phyloP scores from a whole-genome alignment of 495 filamentous ascomycete species.

The Barbatosphaeria neglecta region DNA sequence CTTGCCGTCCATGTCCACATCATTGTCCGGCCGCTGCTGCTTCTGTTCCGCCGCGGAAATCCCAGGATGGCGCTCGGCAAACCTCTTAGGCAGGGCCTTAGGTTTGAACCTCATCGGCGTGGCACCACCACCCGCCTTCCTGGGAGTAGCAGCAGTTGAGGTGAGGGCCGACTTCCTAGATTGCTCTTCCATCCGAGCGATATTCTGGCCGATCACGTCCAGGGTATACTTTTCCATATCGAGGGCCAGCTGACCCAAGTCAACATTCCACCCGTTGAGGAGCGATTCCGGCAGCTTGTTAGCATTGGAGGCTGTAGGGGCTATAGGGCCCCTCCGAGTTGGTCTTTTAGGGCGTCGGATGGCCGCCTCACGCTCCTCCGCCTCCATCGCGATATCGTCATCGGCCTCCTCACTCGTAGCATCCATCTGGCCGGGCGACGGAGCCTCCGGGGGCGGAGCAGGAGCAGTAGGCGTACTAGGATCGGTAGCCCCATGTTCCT shows the following conservation, averaged over 20 bases:
- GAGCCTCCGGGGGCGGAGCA: slow-evolving; percentile 12
- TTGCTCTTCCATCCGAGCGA: slow-evolving; percentile 23
- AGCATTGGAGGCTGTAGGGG: too few species aligned
- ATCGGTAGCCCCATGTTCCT: background rate
- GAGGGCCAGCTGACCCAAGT: slow-evolving; percentile 31
- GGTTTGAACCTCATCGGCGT: slow-evolving; percentile 26
- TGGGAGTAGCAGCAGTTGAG: background rate
- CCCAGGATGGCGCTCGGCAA: slow-evolving; percentile 38
- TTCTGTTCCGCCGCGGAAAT: slow-evolving; percentile 5
- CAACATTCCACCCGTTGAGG: slow-evolving; percentile 23
- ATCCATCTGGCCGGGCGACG: slow-evolving; percentile 23
- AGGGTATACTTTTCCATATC: slow-evolving; percentile 40
- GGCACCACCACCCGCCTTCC: slow-evolving; percentile 7
- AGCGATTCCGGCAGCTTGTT: slow-evolving; percentile 29
- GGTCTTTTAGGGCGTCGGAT: background rate
- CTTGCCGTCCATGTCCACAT: slow-evolving; percentile 14
- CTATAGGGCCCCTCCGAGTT: slow-evolving; percentile 12
- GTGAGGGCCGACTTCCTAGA: background rate
- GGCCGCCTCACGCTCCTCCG: background rate
- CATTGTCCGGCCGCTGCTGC: slow-evolving; percentile 10
- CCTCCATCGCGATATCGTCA: slow-evolving; percentile 1
- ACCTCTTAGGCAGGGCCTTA: slow-evolving; percentile 32
- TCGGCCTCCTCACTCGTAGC: background rate
- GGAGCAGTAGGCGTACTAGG: too few species aligned
- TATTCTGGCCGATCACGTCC: slow-evolving; percentile 32